Percentiles rank a stretch among this genome's conserved stretches.
Conservation (phyloP, 225 moss, liverwort and hornwort species). For the Polytrichum commune region DNA sequence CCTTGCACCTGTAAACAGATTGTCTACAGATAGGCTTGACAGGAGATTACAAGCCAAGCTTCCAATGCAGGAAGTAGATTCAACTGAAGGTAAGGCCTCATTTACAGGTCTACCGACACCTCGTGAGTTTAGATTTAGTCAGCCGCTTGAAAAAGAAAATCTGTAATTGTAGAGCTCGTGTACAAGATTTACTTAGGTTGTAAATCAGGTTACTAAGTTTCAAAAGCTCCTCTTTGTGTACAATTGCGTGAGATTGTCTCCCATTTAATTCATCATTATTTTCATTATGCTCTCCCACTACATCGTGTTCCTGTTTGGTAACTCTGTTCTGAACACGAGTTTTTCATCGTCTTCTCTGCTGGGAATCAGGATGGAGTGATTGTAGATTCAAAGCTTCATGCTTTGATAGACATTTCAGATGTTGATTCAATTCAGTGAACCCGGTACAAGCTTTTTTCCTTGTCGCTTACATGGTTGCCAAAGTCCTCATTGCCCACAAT, state of each 20-base stretch:
- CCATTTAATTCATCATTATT: neutral
- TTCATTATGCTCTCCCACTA: too few species aligned
- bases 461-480: too few species aligned
- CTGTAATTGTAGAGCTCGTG: slow-evolving; percentile 20
- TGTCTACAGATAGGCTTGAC: slow-evolving; percentile 27
- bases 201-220: slow-evolving; percentile 21
- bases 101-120: slow-evolving; percentile 20
- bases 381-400: too few species aligned
- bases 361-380: too few species aligned
- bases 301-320: too few species aligned
- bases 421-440: too few species aligned
- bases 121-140: slow-evolving; percentile 29
- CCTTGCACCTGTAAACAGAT: slow-evolving; percentile 42
- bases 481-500: too few species aligned
- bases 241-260: slow-evolving; percentile 4
- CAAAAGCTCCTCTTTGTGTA: slow-evolving; percentile 20
- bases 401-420: too few species aligned
- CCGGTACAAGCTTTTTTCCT: too few species aligned
- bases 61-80: slow-evolving; percentile 8
- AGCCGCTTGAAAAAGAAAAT: slow-evolving; percentile 44
- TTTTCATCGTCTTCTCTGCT: too few species aligned
- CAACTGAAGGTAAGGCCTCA: slow-evolving; percentile 24
- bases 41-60: slow-evolving; percentile 41
- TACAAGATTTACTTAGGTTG: slow-evolving; percentile 7
- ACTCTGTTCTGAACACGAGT: too few species aligned